Conservation (phyloP, 371 early-diverging fungal genomes). For the Synchytrium microbalum region DNA sequence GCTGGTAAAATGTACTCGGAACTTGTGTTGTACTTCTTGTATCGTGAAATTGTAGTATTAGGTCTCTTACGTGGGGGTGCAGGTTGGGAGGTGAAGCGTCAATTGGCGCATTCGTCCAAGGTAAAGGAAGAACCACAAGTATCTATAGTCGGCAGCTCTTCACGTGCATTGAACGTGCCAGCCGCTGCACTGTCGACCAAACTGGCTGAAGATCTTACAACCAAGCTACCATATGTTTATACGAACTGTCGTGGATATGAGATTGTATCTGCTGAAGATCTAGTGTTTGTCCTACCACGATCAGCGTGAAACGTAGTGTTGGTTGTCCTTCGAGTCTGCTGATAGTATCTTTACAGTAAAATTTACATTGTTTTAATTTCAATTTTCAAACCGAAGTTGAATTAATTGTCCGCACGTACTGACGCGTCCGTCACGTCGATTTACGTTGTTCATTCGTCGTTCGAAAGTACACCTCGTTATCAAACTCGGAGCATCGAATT, state of each 20-base stretch:
- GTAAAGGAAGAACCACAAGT: neutral
- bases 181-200: neutral
- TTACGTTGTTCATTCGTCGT: no score
- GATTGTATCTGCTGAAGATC: conserved; percentile 24
- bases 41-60: conserved; percentile 25
- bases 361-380: no score
- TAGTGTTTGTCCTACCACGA: conserved; percentile 8
- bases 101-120: neutral
- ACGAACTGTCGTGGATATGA: conserved; percentile 35
- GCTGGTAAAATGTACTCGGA: conserved; percentile 19
- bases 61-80: conserved; percentile 28
- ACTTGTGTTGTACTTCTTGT: conserved; percentile 17
- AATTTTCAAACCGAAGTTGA: no score
- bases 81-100: neutral
- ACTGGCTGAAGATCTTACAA: conserved; percentile 1
- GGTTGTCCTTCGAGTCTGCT: no score
- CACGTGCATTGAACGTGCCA: neutral
- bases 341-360: no score
- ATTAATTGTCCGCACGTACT: no score
- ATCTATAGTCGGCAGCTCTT: neutral
- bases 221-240: conserved; percentile 33
- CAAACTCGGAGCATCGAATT: no score
- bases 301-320: neutral
- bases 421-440: no score
- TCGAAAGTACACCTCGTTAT: no score